Evolutionary conservation across 1,284 basidiomycete genomes (phyloP).

Genomic region (Ustilago trichophora): DNA sequence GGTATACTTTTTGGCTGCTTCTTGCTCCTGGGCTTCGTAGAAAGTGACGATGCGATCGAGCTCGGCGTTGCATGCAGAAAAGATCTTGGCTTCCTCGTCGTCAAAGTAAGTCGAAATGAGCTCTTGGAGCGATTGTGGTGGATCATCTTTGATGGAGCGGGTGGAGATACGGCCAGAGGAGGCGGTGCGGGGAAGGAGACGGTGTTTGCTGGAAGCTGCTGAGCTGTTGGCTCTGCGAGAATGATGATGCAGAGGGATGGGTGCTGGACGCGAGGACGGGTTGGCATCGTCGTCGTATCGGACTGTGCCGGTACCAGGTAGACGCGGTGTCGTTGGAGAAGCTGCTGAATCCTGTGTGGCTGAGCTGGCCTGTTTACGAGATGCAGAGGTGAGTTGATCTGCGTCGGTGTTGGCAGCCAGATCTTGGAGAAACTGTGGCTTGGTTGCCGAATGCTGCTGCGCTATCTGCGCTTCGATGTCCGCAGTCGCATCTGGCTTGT

Average conservation of each 20-base stretch:
- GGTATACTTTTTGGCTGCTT: constrained; percentile 72
- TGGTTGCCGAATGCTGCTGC: neutral
- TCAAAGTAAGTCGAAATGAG: constrained; percentile 70
- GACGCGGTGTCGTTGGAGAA: neutral
- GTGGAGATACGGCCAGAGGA: constrained; percentile 14
- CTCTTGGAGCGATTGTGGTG: constrained; percentile 24
- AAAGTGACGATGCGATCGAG: constrained; percentile 70
- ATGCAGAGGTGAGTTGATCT: too few species aligned
- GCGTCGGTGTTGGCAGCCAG: neutral
- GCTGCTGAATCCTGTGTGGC: neutral
- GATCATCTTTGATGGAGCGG: constrained; percentile 18
- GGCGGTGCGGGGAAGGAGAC: neutral
- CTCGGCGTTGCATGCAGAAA: constrained; percentile 50
- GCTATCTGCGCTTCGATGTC: constrained; percentile 21
- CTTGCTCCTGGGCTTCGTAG: constrained; percentile 78
- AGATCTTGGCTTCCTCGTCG: constrained; percentile 78
- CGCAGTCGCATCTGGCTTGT: neutral
- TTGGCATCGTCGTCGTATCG: constrained; percentile 5
- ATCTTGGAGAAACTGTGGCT: too few species aligned
- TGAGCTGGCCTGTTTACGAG: neutral
- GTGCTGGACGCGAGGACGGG: constrained; percentile 1
- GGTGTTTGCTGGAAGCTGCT: too few species aligned
- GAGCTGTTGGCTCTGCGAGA: constrained; percentile 10
- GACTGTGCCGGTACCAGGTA: neutral
- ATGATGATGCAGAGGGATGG: neutral